Evolutionary conservation across 2,329 filamentous ascomycete species (phyloP), one percentile per base, ranked within the genome.

Genomic region (Nectriaceae sp.): DNA sequence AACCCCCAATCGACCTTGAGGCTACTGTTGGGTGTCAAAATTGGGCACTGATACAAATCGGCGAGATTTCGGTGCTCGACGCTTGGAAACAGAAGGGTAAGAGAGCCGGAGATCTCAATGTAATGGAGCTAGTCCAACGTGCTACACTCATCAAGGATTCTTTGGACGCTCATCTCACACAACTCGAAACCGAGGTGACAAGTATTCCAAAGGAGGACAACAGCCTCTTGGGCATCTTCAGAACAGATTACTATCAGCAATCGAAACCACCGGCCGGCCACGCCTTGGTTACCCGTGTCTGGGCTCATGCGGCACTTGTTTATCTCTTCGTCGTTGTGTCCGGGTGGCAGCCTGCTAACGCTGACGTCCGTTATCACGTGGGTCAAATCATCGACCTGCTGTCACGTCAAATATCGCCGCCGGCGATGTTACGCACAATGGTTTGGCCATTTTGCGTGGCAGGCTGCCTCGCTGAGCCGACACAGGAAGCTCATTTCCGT

Each of bases 221-320:
- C 6, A 11, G 16, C 33, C 10, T 18, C 33, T 15, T 31, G 8
- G 26, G 15, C 26, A 37, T 18, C 16, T 16, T 11, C 33, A 10
- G 16, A 16, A 8, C 15, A 37, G 16, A 37, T 11, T 11, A 18
- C 33, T 18, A 37, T 37, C 18, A 37, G n/a, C 33, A 37, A 15
- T 37, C 33, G 16, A 37, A 10, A 37, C 16, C 11, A 18, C 16
- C 33, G 33, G 33, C 33, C 10, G 6, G 11, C 33, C 10, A 11
- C 10, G 33, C 33, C 33, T 11, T 11, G 11, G 33, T 37, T 18
- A 37, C 33, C 16, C 33, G 33, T 18, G 16, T 37, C 11, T 80
- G 77, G 78, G 72, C 74, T 1, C 69, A 76, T 36, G 75, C 75
- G 1, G 67, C 74, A 1, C 63, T 77, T 2, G 69, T 72, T 0